Conservation (phyloP, 768 basidiomycete genomes). For the Lactarius hengduanensis region DNA sequence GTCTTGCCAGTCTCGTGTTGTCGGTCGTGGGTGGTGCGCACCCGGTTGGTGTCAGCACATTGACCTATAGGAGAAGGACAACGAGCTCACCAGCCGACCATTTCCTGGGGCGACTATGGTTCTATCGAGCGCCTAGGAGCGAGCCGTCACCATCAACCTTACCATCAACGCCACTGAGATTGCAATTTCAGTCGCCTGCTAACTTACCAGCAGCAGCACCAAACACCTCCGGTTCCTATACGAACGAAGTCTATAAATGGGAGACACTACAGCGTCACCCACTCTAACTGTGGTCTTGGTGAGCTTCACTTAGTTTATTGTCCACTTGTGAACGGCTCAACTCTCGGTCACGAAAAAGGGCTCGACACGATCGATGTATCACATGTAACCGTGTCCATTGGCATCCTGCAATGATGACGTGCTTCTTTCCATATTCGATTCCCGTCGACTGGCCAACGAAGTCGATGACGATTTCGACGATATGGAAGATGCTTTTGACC, state of each 20-base stretch:
- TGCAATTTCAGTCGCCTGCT: not conserved
- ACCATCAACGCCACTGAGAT: not conserved
- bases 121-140: too few species aligned
- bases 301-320: not conserved
- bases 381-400: not conserved
- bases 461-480: not conserved
- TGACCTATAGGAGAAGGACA: not conserved
- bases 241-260: too few species aligned
- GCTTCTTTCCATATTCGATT: not conserved
- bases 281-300: not conserved
- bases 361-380: not conserved
- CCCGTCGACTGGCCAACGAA: not conserved
- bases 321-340: not conserved
- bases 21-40: not conserved
- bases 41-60: too few species aligned
- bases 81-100: not conserved
- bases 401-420: not conserved
- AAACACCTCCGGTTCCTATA: not conserved
- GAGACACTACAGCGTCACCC: not conserved
- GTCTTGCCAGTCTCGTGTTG: too few species aligned
- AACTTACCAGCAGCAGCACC: not conserved
- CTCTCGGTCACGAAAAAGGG: not conserved
- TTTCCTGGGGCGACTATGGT: not conserved
- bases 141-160: not conserved
- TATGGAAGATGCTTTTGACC: not conserved